phyloP scores from a whole-genome alignment of 1,284 basidiomycete species.

The Sphaerobolus stellatus region DNA sequence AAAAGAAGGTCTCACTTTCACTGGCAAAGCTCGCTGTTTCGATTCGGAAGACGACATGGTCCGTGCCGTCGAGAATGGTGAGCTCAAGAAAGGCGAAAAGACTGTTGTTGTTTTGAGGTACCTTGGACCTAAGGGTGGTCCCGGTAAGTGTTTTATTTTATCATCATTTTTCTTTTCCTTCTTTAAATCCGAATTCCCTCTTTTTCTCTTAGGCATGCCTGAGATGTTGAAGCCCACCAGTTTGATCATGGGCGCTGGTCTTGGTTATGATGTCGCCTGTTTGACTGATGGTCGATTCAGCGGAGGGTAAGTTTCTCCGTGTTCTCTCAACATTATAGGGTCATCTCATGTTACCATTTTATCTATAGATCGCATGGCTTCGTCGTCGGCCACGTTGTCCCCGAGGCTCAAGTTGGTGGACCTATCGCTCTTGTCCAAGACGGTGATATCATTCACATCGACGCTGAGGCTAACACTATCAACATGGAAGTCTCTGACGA shows the following conservation, averaged over 20 bases:
- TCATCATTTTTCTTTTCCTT: not conserved
- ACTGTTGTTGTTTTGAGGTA: constrained; percentile 89
- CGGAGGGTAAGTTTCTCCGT: constrained; percentile 84
- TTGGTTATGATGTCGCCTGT: constrained; percentile 87
- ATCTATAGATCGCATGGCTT: constrained; percentile 77
- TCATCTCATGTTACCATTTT: constrained; percentile 15
- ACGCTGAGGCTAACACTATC: constrained; percentile 83
- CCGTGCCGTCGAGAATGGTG: constrained; percentile 76
- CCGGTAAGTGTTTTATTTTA: constrained; percentile 51
- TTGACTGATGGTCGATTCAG: constrained; percentile 94
- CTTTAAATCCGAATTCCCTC: constrained; percentile 11
- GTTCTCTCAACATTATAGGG: constrained; percentile 7
- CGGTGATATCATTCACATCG: constrained; percentile 83
- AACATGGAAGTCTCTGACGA: constrained; percentile 68
- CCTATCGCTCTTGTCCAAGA: constrained; percentile 88
- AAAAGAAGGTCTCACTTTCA: constrained; percentile 85
- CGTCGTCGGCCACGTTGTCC: constrained; percentile 89
- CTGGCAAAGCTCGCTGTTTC: constrained; percentile 81
- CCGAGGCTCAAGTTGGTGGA: constrained; percentile 86
- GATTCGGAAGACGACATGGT: constrained; percentile 82
- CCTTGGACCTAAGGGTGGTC: constrained; percentile 87
- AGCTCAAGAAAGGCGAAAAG: constrained; percentile 84
- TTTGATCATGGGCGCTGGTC: constrained; percentile 90
- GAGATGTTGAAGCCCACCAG: constrained; percentile 94
- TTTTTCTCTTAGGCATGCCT: constrained; percentile 70